phyloP scores from a whole-genome alignment of 1,284 basidiomycete species.

The Trametes polyzona region DNA sequence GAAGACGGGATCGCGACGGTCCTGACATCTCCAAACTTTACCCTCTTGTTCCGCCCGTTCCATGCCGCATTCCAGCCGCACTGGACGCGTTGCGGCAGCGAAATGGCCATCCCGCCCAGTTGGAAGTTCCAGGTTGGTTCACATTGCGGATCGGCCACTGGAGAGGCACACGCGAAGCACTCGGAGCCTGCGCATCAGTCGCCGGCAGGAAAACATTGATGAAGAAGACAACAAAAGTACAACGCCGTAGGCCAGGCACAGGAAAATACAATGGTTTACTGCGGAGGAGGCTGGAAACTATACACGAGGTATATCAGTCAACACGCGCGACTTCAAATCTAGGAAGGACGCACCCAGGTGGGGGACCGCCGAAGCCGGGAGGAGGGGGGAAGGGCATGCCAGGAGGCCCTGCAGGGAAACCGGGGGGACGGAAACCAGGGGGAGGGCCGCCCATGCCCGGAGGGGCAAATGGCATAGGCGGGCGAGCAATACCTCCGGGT shows the following conservation, averaged over 20 bases:
- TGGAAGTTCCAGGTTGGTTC: too few relatives aligned
- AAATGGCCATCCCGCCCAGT: too few relatives aligned
- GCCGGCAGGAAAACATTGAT: constrained; percentile 22
- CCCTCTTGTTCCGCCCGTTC: too few relatives aligned
- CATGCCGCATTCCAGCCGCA: too few relatives aligned
- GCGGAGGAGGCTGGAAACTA: constrained; percentile 63
- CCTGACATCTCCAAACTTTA: background rate
- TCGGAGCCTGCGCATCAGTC: constrained; percentile 6
- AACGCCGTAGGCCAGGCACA: constrained; percentile 26
- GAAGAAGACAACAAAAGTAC: constrained; percentile 33
- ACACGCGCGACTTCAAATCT: background rate
- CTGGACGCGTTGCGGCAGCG: too few relatives aligned
- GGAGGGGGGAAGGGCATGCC: constrained; percentile 67
- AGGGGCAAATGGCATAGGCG: constrained; percentile 84
- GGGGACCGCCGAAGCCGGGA: constrained; percentile 78
- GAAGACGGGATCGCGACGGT: background rate
- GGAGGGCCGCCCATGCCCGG: constrained; percentile 80
- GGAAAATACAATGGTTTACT: constrained; percentile 27
- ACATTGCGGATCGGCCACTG: too few relatives aligned
- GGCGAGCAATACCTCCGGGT: constrained; percentile 73
- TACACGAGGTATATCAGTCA: constrained; percentile 1
- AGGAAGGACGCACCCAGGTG: constrained; percentile 73
- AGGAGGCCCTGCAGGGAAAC: constrained; percentile 59
- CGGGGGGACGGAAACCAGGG: constrained; percentile 83
- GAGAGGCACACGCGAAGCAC: too few relatives aligned